These are phyloP conservation scores for Candida adriatica DNA, from an alignment of 805 yeast genomes.

Conservation along the genomic window DNA sequence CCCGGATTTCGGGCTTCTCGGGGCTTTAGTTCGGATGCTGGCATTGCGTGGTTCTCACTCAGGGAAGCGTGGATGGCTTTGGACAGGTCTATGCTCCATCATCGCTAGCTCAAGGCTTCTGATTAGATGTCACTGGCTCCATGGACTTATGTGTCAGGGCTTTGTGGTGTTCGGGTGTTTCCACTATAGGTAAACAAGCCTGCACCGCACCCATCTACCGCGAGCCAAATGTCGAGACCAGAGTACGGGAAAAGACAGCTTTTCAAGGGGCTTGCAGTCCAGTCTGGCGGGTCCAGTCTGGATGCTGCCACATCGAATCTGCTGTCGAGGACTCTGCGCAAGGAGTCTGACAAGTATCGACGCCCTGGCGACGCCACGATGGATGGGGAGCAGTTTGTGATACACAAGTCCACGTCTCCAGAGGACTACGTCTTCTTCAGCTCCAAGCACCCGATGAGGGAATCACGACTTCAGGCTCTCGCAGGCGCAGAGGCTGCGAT, in stretches of 20 bases:
- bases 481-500: conserved; percentile 20
- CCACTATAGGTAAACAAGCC: too few species aligned
- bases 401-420: conserved; percentile 23
- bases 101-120: too few species aligned
- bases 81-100: too few species aligned
- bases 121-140: too few species aligned
- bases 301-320: conserved; percentile 18
- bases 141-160: too few species aligned
- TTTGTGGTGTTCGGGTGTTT: too few species aligned
- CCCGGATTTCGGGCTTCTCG: too few species aligned
- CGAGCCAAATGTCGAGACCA: too few species aligned
- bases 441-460: conserved; percentile 18
- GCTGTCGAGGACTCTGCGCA: conserved; percentile 21
- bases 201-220: too few species aligned
- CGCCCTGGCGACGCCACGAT: conserved; percentile 4
- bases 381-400: conserved; percentile 17
- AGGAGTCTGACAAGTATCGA: conserved; percentile 21
- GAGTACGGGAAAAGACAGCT: conserved; percentile 21
- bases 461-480: conserved; percentile 20
- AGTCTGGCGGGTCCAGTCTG: conserved; percentile 4
- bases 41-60: too few species aligned
- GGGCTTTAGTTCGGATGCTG: too few species aligned
- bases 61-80: too few species aligned
- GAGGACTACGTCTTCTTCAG: conserved; percentile 21
- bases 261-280: conserved; percentile 15